Percentiles rank a stretch among this genome's conserved stretches.
Evolutionary conservation across 2,329 filamentous ascomycete species (phyloP).

Genomic region (Colletotrichum liriopes): DNA sequence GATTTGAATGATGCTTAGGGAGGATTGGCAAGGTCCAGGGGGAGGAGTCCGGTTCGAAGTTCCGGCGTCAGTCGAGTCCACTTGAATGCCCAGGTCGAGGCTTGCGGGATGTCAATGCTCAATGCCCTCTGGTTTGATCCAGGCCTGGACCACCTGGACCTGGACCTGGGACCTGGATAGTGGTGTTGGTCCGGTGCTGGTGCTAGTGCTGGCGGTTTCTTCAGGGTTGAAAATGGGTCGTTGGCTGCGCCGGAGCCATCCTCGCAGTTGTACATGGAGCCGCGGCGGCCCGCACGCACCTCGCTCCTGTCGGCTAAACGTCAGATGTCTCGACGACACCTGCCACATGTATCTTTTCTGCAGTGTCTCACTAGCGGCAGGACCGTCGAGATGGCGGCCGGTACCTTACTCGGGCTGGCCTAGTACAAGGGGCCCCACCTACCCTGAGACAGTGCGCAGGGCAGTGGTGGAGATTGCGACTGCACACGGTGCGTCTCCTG

Average conservation of each 20-base stretch:
- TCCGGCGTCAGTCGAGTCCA: conserved; percentile 8
- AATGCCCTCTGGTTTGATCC: neutral
- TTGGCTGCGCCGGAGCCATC: neutral
- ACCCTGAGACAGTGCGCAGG: conserved; percentile 37
- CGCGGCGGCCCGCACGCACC: conserved; percentile 27
- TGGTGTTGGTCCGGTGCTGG: neutral
- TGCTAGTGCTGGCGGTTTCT: neutral
- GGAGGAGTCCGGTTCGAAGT: conserved; percentile 20
- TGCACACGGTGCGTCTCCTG: neutral
- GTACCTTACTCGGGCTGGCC: conserved; percentile 29
- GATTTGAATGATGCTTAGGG: conserved; percentile 14
- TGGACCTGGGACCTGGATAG: neutral
- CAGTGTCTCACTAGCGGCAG: conserved; percentile 33
- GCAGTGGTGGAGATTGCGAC: conserved; percentile 6
- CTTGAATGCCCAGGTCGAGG: conserved; percentile 6
- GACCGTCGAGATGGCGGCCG: conserved; percentile 3
- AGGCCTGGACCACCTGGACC: neutral
- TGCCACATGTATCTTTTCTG: conserved; percentile 42
- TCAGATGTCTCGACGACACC: conserved; percentile 42
- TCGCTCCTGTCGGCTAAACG: conserved; percentile 32
- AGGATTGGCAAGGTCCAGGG: conserved; percentile 26
- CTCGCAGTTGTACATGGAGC: conserved; percentile 6
- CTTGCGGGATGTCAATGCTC: conserved; percentile 34
- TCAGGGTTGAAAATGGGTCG: neutral
- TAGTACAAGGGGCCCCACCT: conserved; percentile 30